Conservation (phyloP, 2,329 filamentous ascomycete species). For the Trichoderma atroviride region DNA sequence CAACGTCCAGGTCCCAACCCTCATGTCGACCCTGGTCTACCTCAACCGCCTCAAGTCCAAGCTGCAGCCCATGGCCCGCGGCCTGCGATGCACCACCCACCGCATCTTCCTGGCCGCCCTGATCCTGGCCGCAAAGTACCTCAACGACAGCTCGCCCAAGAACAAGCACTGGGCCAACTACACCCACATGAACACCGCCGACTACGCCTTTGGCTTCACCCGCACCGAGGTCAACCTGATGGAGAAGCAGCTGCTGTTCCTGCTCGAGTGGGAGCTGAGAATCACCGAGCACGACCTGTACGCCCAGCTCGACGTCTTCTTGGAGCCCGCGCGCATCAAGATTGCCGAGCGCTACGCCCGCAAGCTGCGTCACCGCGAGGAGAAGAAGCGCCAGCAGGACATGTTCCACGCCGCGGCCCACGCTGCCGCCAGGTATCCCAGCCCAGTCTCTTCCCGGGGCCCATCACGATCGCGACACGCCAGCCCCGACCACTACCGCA, state of each 20-base stretch:
- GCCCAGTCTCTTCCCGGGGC: constrained; percentile 50
- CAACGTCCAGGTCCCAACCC: constrained; percentile 93
- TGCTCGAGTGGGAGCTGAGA: constrained; percentile 91
- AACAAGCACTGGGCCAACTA: constrained; percentile 99
- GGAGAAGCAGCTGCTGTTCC: constrained; percentile 96
- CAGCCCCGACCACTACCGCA: constrained; percentile 46
- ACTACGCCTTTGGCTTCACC: constrained; percentile 81
- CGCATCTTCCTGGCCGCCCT: constrained; percentile 92
- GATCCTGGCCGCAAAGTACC: constrained; percentile 90
- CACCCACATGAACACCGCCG: constrained; percentile 70
- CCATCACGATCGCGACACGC: constrained; percentile 47
- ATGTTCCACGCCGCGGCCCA: constrained; percentile 34
- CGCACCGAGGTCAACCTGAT: constrained; percentile 97
- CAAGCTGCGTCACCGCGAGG: constrained; percentile 53
- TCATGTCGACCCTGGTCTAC: constrained; percentile 97
- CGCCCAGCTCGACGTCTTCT: constrained; percentile 82
- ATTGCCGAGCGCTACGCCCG: constrained; percentile 55
- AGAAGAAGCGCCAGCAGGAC: constrained; percentile 47
- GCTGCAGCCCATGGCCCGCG: constrained; percentile 92
- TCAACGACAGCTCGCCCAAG: constrained; percentile 98
- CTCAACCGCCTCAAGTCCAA: constrained; percentile 80
- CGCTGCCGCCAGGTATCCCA: constrained; percentile 45
- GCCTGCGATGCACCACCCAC: constrained; percentile 94
- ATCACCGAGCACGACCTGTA: constrained; percentile 86
- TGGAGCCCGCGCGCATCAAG: constrained; percentile 75